Conservation (phyloP, 441 rosid genomes). For the Adansonia grandidieri region DNA sequence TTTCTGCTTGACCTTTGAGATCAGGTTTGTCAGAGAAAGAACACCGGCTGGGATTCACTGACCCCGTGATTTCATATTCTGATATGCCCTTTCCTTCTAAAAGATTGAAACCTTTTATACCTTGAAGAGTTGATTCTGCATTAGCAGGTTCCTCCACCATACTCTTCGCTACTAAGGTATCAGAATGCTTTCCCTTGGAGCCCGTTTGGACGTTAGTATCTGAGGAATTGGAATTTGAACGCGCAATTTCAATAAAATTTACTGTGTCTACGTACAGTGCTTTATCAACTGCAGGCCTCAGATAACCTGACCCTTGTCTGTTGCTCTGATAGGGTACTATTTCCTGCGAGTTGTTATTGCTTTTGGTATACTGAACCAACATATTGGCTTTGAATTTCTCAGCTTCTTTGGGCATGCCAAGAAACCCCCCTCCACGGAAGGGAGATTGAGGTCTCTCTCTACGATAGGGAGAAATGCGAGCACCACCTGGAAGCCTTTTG, state of each 20-base stretch:
- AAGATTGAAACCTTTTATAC: conserved; percentile 26
- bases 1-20: conserved; percentile 29
- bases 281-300: conserved; percentile 63
- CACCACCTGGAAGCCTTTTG: conserved; percentile 47
- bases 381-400: conserved; percentile 40
- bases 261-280: conserved; percentile 60
- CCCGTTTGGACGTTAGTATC: conserved; percentile 32
- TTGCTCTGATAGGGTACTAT: conserved; percentile 39
- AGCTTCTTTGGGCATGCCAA: conserved; percentile 56
- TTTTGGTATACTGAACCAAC: conserved; percentile 40
- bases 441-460: conserved; percentile 56
- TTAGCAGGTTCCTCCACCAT: conserved; percentile 29
- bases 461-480: conserved; percentile 50
- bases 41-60: conserved; percentile 25
- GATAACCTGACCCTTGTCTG: conserved; percentile 42
- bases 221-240: conserved; percentile 36
- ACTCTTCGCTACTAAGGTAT: conserved; percentile 30
- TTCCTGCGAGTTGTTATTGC: conserved; percentile 67
- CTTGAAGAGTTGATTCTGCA: conserved; percentile 33
- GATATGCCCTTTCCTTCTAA: conserved; percentile 13
- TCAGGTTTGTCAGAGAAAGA: conserved; percentile 28
- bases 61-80: conserved; percentile 17
- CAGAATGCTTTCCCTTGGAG: conserved; percentile 27
- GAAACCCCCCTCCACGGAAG: conserved; percentile 54
- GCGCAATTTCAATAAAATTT: conserved; percentile 34